Conservation (phyloP, 202 grass and related monocot genomes). For the Hordeum pubiflorum region DNA sequence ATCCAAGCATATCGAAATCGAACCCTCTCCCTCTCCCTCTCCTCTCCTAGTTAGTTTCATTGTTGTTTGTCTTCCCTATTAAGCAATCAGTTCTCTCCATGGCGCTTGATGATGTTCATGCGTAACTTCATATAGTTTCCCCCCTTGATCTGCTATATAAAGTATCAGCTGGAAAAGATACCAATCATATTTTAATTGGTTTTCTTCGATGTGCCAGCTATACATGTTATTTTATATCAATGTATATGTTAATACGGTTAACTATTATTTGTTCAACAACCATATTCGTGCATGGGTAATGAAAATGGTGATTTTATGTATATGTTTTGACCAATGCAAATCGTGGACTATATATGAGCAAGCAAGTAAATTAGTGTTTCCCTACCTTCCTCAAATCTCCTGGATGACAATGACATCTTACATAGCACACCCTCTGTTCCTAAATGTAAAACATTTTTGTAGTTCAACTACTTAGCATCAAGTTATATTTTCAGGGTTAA, state of each 20-base stretch:
- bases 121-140: background rate
- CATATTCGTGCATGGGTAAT: background rate
- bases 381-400: background rate
- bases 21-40: background rate
- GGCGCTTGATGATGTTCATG: background rate
- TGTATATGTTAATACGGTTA: background rate
- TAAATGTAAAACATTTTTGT: too few species aligned
- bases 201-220: background rate
- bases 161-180: background rate
- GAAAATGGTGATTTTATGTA: background rate
- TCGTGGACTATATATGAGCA: background rate
- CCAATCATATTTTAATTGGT: background rate
- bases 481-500: background rate
- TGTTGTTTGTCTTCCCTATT: background rate
- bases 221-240: background rate
- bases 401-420: background rate
- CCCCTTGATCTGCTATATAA: background rate
- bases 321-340: background rate
- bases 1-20: constrained; percentile 44
- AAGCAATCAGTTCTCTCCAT: background rate
- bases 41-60: background rate
- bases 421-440: background rate
- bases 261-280: background rate
- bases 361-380: background rate
- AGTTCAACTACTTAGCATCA: background rate